Evolutionary conservation across 2,329 filamentous ascomycete species (phyloP), one percentile per base, ranked within the genome.

Genomic region (Aspergillus amoenus): DNA sequence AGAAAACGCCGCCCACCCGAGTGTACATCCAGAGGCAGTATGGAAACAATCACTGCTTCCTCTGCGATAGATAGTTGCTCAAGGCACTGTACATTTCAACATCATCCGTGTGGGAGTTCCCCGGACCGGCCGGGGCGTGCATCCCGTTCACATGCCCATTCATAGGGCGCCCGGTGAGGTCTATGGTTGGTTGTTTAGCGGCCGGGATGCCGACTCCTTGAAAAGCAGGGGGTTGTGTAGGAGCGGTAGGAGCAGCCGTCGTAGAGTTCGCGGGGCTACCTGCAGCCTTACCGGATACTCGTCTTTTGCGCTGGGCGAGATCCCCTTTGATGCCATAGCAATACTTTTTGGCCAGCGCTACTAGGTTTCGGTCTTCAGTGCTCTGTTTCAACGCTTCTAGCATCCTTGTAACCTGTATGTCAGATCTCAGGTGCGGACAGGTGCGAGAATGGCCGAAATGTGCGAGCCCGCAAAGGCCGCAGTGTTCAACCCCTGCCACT

Each of bases 371-470:
- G 11, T 79, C 75, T 66, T 89, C 87, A 0, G 78, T 79, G 54
- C 82, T 86, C 52, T 78, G 72, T 64, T 84, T 84, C 21, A 91
- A 70, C 0, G 83, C 81, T 55, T 84, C 80, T 15, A 91, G 74
- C 79, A 91, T 88, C 18, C 82, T 75, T 53, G 82, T 79, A 15
- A 91, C 78, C 66, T 90, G 82, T 3, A 80, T 82, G 60, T 89
- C 83, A 3, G 84, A 84, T 53, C 77, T 78, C 51, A 90, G 78
- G 66, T 87, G 83, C 13, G 86, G 83, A 66, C 88, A 90, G 8
- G 79, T 80, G 32, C 82, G 78, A 1, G 73, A 71, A 52, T 78
- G 68, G 3, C 85, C 85, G 60, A 78, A 84, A 66, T 88, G 86
- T 1, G 84, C 82, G 21, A 84, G 78, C 15, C 86, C 85, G 60